Base-by-base conservation (phyloP, 805 yeast species). In the Wickerhamia fluorescens region DNA sequence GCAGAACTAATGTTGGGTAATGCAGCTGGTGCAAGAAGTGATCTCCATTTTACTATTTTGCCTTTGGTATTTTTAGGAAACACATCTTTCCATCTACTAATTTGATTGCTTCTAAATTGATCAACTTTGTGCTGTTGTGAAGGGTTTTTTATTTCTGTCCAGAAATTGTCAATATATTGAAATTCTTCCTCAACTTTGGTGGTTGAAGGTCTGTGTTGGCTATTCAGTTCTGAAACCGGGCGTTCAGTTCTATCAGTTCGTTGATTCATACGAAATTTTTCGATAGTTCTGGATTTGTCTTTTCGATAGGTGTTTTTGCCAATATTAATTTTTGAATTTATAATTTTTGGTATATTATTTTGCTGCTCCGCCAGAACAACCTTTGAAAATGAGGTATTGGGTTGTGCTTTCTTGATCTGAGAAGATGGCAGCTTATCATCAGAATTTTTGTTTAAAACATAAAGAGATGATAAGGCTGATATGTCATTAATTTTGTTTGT, bases 21-120 rank as follows among this genome's bases (percentile, higher is more conserved):
- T 5, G 94, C 80, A 0, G 97, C 96, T 0, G 99, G 99, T 0
- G 96, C 75, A 9, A 87, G 79, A 30, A 94, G 66, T 0, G 97
- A 88, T 30, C 85, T 73, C 99, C 99, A 92, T 47, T 88, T 88
- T 28, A 88, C 78, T 10, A 78, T 61, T 42, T 73, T 72, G 30
- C 83, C 63, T 30, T 70, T 74, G 10, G 78, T 75, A 24, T 73
- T 71, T 9, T 71, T 69, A 0, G 97, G 95, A 42, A 85, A 85
- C 1, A 87, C 94, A 53, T 82, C 86, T 32, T 78, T 78, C 98
- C 98, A 92, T 34, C 94, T 71, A 5, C 94, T 89, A 11, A 29
- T 8, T 8, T 18, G 20, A 10, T 18, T 18, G 7, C 9, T 8
- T 18, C 10, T 18, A 10, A 18, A 10, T 18, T 18, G 20, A 7